Base-by-base conservation (phyloP, 148 eudicot genomes). In the Beta vulgaris region DNA sequence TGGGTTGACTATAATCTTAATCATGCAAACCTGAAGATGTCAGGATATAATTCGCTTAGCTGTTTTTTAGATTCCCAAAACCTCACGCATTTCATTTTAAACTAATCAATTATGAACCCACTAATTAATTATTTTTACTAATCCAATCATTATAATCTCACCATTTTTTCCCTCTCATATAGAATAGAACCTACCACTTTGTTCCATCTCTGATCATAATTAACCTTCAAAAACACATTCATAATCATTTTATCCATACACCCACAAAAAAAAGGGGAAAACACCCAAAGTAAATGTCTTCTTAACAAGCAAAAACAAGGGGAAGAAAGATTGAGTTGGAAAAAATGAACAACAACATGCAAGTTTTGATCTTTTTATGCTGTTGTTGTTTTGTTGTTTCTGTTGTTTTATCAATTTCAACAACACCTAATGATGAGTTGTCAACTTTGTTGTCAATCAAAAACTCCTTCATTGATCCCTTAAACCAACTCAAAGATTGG, bases 401-500 rank as follows among this genome's bases (percentile, higher is more conserved):
- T 48, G 59, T 60, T 36, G 72, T 79, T 75, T 58, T 72, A 53
- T 46, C 35, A 8, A 43, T n/a, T 37, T 28, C 63, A 36, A 61
- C 35, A 40, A 36, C 78, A 84, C 69, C 55, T 70, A 76, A 66
- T 43, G 73, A 87, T 71, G 92, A 93, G 48, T 73, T 74, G 13
- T 83, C 85, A 43, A 64, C 79, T 53, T 77, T 93, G 29, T 54
- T 88, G 14, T 88, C 97, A 7, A 81, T 93, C 53, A 93, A 91
- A 69, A 57, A 66, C 1, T 66, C 77, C 40, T 73, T 93, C 1
- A 72, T 83, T 60, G 98, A 93, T 69, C 89, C 97, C 0, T 31
- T 83, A 58, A 71, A 82, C 29, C 77, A 84, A 13, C 90, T 93
- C 34, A 63, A 74, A 77, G 82, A 89, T 67, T 93, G 98, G 98